These are phyloP conservation scores for Chrysophaeum taylorii DNA, from an alignment of 352 stramenopile species.

Conservation along the genomic window DNA sequence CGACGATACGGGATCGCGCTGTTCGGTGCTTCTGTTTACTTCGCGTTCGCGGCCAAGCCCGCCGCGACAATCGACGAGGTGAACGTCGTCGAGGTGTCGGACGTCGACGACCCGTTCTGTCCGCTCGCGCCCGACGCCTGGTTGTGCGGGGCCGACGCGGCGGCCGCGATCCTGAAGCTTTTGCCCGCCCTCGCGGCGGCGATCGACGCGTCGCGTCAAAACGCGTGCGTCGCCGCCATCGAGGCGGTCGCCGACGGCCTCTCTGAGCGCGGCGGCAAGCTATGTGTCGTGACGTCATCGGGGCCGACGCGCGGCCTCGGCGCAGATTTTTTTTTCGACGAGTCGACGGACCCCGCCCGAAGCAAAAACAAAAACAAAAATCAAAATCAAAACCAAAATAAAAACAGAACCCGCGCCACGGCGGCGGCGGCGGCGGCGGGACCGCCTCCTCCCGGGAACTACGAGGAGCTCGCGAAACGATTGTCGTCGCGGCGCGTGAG, in stretches of 20 bases:
- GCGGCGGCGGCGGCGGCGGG: too few relatives aligned
- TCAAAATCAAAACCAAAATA: too few relatives aligned
- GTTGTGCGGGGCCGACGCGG: neutral
- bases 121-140: neutral
- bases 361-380: too few relatives aligned
- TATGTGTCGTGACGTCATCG: slow-evolving; percentile 11
- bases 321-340: neutral
- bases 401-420: too few relatives aligned
- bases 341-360: too few relatives aligned
- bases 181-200: neutral
- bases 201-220: neutral
- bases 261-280: neutral
- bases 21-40: slow-evolving; percentile 65
- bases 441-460: neutral
- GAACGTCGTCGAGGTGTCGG: neutral
- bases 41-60: slow-evolving; percentile 31
- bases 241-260: slow-evolving; percentile 15
- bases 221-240: slow-evolving; percentile 10
- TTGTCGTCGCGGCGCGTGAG: neutral
- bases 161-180: neutral
- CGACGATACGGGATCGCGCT: slow-evolving; percentile 75
- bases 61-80: neutral
- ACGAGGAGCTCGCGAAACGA: neutral
- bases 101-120: neutral
- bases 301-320: neutral